phyloP scores from a whole-genome alignment of 2,329 filamentous ascomycete genomes.

The Scedosporium minutisporum region DNA sequence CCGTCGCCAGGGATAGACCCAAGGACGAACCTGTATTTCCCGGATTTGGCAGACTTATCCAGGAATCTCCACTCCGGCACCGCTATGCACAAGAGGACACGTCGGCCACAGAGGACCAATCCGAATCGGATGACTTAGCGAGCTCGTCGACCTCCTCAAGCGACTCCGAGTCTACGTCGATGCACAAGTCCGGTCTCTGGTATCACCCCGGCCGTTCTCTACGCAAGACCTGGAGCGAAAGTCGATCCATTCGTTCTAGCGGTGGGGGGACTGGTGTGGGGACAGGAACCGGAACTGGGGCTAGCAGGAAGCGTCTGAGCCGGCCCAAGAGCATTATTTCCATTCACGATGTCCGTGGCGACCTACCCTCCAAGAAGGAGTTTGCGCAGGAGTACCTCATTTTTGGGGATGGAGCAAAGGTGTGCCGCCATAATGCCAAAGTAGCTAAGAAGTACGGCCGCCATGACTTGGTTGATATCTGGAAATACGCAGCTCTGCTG shows the following conservation, averaged over 20 bases:
- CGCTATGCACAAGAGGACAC: conserved; percentile 37
- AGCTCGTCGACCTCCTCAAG: conserved; percentile 40
- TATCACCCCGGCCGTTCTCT: conserved; percentile 43
- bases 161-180: conserved; percentile 54
- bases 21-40: conserved; percentile 48
- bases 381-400: conserved; percentile 75
- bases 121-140: conserved; percentile 39
- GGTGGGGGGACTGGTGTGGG: conserved; percentile 44
- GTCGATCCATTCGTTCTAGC: conserved; percentile 48
- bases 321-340: conserved; percentile 60
- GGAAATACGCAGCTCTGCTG: conserved; percentile 71
- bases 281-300: conserved; percentile 32
- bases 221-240: conserved; percentile 46
- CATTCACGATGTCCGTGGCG: conserved; percentile 58
- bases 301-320: conserved; percentile 34
- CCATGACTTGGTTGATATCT: conserved; percentile 67
- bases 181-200: conserved; percentile 48
- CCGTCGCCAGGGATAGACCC: conserved; percentile 22
- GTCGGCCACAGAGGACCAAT: conserved; percentile 42
- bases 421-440: conserved; percentile 75
- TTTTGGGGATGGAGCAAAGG: conserved; percentile 69
- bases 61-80: conserved; percentile 39
- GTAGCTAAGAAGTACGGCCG: conserved; percentile 65
- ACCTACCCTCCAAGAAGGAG: conserved; percentile 69
- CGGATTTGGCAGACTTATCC: conserved; percentile 46